Evolutionary conservation across 129 eudicot genomes (phyloP), one percentile per base, ranked within the genome.

Genomic region (Flaveria bidentis): DNA sequence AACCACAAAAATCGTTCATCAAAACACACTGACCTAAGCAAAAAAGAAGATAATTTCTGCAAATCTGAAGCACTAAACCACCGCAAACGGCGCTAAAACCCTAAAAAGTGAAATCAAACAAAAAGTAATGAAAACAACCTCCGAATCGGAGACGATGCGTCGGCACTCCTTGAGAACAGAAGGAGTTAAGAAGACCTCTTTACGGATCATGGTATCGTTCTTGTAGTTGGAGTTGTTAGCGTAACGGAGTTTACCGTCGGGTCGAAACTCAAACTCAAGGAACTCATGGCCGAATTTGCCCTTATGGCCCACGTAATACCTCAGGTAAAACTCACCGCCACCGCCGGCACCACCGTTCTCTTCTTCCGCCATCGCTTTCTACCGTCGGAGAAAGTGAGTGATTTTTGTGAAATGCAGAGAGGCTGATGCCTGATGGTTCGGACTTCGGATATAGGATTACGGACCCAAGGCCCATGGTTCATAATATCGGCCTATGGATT

Each of bases 231-330:
- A 94, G 85, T 94, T 94, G 86, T 94, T 91, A 41, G 98, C 98
- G 41, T 94, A 94, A 0, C 98, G 91, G 79, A 94, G 96, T 81
- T 94, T 94, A 44, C 98, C 98, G 64, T 94, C 98, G 16, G 98
- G 98, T 20, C 97, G 84, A 80, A 94, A 94, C 84, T 94, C 98
- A 75, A 94, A 94, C 84, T 94, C 98, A 73, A 94, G 63, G 66
- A 94, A 94, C 83, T 94, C 98, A 46, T 94, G 98, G 13, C 98
- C 98, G 84, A 94, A 94, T 78, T 94, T 94, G 0, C 98, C 98
- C 68, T 94, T 94, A 83, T 94, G 98, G 0, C 98, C 98, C 0
- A 94, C 98, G 85, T 94, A 94, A 72, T 94, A 94, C 36, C 98
- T 69, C 30, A 94, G 89, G 93, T 94, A 94, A 78, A 94, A 94